Base-by-base conservation (phyloP, 2,329 filamentous ascomycete species). In the Penicillium occitanis region DNA sequence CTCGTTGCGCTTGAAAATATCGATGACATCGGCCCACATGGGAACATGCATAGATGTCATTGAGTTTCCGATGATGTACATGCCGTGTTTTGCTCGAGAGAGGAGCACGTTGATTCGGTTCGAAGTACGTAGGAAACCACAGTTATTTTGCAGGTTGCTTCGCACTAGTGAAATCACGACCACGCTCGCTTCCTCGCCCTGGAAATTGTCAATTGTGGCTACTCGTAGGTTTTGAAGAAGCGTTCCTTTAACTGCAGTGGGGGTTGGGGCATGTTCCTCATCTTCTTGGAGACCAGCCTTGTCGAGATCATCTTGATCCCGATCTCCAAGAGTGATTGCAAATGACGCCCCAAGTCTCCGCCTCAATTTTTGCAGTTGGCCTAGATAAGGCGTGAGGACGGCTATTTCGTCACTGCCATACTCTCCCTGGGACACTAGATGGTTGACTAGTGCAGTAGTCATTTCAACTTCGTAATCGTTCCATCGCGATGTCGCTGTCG, bases 131-230 rank as follows among this genome's bases (percentile, higher is more conserved):
- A 93, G 78, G 67, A 93, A 93, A 0, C 90, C 91, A 19, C 84
- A 84, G 5, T 83, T 85, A 8, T 77, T 78, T 7, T 83, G 70
- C 0, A 74, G 68, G 69, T 93, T 93, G 76, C 89, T 91, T 48
- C 91, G 84, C 0, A 92, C 89, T 0, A 93, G 79, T 0, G 88
- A 91, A 0, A 93, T 79, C 2, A 93, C 80, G 0, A 93, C 81
- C 8, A 93, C 79, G 61, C 91, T 88, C 1, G 87, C 88, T 71
- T 93, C 90, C 72, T 93, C 90, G 0, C 90, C 91, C 70, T 93
- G 90, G 64, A 91, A 93, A 69, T 92, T 93, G 73, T 91, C 89
- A 0, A 92, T 84, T 0, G 88, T 92, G 0, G 89, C 88, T 0
- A 89, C 75, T 4, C 86, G 78, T 2, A 90, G 73, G 1, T 78